A percentile compares a stretch with the other conserved stretches of the same genome.
Conservation (phyloP, 306 rosid genomes). For the Prunus armeniaca region DNA sequence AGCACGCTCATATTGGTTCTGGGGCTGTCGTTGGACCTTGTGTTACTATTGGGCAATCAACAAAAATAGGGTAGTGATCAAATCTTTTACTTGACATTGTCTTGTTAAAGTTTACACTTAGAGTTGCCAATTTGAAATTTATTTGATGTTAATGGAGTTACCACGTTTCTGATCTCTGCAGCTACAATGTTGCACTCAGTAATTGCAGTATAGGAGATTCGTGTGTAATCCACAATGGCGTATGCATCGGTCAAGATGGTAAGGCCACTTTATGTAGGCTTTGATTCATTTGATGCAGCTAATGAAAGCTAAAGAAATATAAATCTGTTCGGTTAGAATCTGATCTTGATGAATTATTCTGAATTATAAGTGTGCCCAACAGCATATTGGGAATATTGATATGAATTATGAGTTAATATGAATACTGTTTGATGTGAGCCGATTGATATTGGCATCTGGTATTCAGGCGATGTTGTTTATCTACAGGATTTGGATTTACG, state of each 20-base stretch:
- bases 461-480: constrained; percentile 11
- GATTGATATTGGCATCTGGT: constrained; percentile 2
- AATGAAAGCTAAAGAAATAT: neutral
- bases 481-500: constrained; percentile 81
- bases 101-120: neutral
- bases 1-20: constrained; percentile 57
- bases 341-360: too few species aligned
- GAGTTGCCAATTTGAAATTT: neutral
- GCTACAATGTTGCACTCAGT: constrained; percentile 71
- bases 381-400: neutral
- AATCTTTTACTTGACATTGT: neutral
- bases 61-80: constrained; percentile 54
- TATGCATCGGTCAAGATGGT: constrained; percentile 98
- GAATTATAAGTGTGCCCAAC: too few species aligned
- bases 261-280: constrained; percentile 30
- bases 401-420: neutral
- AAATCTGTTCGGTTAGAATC: neutral
- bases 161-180: constrained; percentile 27
- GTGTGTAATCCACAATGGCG: constrained; percentile 83
- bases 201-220: constrained; percentile 79
- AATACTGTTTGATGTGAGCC: neutral
- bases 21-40: constrained; percentile 81
- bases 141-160: constrained; percentile 6
- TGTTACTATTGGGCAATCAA: constrained; percentile 59
- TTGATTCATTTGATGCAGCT: constrained; percentile 5